Conservation (phyloP, 306 rosid species). For the Quercus robur region DNA sequence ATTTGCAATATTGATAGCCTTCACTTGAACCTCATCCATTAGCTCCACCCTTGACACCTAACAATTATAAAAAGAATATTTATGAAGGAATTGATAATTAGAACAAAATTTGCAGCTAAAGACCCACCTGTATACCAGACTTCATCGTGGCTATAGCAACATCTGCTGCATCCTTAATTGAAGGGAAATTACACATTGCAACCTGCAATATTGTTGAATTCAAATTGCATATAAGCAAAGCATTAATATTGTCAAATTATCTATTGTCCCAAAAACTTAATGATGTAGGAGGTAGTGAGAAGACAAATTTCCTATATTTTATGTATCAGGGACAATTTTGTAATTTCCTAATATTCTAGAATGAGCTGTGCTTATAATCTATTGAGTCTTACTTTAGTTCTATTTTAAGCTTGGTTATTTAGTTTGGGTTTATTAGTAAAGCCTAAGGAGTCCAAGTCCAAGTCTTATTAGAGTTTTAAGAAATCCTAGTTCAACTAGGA, state of each 20-base stretch:
- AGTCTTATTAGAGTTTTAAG: too few species aligned
- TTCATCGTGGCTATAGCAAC: slow-evolving; percentile 91
- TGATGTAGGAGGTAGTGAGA: too few species aligned
- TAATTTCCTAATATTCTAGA: too few species aligned
- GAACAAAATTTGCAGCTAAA: slow-evolving; percentile 19
- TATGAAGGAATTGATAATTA: slow-evolving; percentile 10
- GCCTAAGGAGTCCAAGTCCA: too few species aligned
- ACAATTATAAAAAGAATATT: slow-evolving; percentile 20
- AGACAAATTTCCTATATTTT: too few species aligned
- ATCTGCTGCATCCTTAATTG: slow-evolving; percentile 92
- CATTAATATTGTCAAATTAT: neutral
- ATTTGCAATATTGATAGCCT: slow-evolving; percentile 86
- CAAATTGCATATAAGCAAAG: slow-evolving; percentile 2
- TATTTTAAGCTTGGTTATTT: too few species aligned
- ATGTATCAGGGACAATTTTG: too few species aligned
- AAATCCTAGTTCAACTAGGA: too few species aligned
- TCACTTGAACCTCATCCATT: slow-evolving; percentile 90
- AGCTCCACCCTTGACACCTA: slow-evolving; percentile 97
- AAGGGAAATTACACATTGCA: slow-evolving; percentile 96
- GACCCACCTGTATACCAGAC: slow-evolving; percentile 87
- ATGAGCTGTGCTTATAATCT: too few species aligned
- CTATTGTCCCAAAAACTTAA: too few species aligned
- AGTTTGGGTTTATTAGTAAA: too few species aligned
- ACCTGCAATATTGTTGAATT: slow-evolving; percentile 52
- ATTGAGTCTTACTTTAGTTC: too few species aligned